Conservation (phyloP, 441 rosid genomes). For the Erodium trifolium region DNA sequence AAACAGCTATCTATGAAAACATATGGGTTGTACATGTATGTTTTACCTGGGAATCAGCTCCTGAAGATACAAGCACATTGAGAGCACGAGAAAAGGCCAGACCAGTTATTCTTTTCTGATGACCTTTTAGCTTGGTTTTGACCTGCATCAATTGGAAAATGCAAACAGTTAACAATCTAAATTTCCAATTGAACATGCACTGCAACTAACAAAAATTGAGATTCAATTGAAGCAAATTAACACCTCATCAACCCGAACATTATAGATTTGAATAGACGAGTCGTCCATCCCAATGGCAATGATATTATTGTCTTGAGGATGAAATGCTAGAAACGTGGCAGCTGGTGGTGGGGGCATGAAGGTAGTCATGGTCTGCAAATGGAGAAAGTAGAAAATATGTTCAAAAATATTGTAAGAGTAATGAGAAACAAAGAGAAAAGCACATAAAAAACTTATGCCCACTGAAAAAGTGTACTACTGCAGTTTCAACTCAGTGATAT, state of each 20-base stretch:
- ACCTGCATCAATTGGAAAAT: conserved; percentile 35
- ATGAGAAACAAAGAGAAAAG: background rate
- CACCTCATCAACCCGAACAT: conserved; percentile 77
- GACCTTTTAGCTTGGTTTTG: conserved; percentile 62
- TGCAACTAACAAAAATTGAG: conserved; percentile 7
- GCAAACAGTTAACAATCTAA: conserved; percentile 2
- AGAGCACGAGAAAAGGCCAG: conserved; percentile 61
- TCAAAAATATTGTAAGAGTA: no score
- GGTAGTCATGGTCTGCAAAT: conserved; percentile 66
- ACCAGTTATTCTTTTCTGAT: conserved; percentile 74
- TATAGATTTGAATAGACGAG: conserved; percentile 62
- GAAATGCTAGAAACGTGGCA: conserved; percentile 70
- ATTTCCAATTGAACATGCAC: background rate
- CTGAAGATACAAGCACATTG: conserved; percentile 66
- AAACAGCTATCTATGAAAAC: background rate
- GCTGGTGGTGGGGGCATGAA: conserved; percentile 85
- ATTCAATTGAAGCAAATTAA: conserved; percentile 10
- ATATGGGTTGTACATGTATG: background rate
- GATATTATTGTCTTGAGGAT: conserved; percentile 77
- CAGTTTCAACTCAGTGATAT: background rate
- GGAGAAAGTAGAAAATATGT: conserved; percentile 11
- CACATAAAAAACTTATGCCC: background rate
- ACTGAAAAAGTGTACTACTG: background rate
- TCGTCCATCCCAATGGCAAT: conserved; percentile 84
- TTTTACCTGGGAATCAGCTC: conserved; percentile 73